Conservation (phyloP, 2,329 filamentous ascomycete species). For the Arthrocladium fulminans region DNA sequence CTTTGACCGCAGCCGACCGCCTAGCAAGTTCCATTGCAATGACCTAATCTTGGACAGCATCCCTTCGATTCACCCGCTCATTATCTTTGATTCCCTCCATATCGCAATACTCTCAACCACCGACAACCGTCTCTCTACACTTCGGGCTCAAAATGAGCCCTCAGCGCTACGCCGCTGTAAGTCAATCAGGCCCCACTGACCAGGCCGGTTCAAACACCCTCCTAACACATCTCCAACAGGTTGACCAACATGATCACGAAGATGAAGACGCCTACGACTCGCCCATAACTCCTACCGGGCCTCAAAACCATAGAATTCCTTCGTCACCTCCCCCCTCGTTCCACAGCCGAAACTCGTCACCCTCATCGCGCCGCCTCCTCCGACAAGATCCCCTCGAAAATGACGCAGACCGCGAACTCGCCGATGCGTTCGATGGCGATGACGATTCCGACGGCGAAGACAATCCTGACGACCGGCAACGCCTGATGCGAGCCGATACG, state of each 20-base stretch:
- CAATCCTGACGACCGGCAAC: slow-evolving; percentile 75
- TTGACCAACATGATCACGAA: slow-evolving; percentile 32
- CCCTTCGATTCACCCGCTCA: slow-evolving; percentile 19
- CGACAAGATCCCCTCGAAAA: slow-evolving; percentile 43
- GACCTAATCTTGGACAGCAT: slow-evolving; percentile 13
- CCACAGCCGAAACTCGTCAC: slow-evolving; percentile 70
- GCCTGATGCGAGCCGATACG: slow-evolving; percentile 64
- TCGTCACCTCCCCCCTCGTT: slow-evolving; percentile 63
- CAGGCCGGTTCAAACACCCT: neutral
- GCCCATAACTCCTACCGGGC: slow-evolving; percentile 24
- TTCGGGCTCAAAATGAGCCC: slow-evolving; percentile 40
- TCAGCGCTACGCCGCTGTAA: slow-evolving; percentile 42
- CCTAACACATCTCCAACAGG: slow-evolving; percentile 25
- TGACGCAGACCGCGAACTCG: slow-evolving; percentile 69
- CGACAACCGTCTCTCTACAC: slow-evolving; percentile 8
- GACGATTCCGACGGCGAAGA: slow-evolving; percentile 61
- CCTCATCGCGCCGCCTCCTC: slow-evolving; percentile 44
- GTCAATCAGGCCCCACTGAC: slow-evolving; percentile 18
- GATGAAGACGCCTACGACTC: slow-evolving; percentile 31
- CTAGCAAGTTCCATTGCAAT: slow-evolving; percentile 7
- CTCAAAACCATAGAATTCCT: slow-evolving; percentile 25
- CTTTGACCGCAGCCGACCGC: slow-evolving; percentile 4
- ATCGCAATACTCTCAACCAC: slow-evolving; percentile 14
- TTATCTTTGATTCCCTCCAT: slow-evolving; percentile 12
- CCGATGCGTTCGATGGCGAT: slow-evolving; percentile 83